Percentiles rank a stretch among this genome's conserved stretches.
Conservation (phyloP, 108 stramenopile genomes). For the Fragilariopsis cylindrus region DNA sequence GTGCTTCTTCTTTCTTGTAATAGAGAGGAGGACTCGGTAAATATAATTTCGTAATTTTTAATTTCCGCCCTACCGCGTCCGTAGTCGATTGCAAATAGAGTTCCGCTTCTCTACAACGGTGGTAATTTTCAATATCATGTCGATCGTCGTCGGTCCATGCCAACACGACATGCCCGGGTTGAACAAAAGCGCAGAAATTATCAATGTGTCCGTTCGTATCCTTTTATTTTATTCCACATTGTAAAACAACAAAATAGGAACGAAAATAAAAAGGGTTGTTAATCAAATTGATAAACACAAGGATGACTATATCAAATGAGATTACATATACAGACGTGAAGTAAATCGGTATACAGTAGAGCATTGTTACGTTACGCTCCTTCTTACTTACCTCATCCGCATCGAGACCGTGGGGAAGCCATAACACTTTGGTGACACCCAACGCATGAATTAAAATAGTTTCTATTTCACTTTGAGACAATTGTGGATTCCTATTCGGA, state of each 20-base stretch:
- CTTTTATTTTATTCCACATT: too few species aligned
- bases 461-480: conserved; percentile 58
- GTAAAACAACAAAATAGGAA: too few species aligned
- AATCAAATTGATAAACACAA: too few species aligned
- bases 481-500: conserved; percentile 61
- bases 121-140: conserved; percentile 45
- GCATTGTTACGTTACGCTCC: too few species aligned
- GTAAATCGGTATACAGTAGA: too few species aligned
- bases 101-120: conserved; percentile 47
- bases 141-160: conserved; percentile 59
- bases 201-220: conserved; percentile 86
- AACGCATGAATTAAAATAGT: conserved; percentile 32
- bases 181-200: conserved; percentile 67
- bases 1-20: conserved; percentile 50
- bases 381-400: conserved; percentile 32
- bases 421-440: conserved; percentile 58
- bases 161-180: conserved; percentile 68
- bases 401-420: conserved; percentile 62
- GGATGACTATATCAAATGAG: too few species aligned
- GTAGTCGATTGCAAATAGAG: conserved; percentile 31
- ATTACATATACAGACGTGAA: too few species aligned
- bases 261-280: too few species aligned
- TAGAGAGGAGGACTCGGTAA: conserved; percentile 35
- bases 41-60: conserved; percentile 48
- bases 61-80: conserved; percentile 49